phyloP scores from a whole-genome alignment of 2,329 filamentous ascomycete genomes.

The Emergomyces africanus region DNA sequence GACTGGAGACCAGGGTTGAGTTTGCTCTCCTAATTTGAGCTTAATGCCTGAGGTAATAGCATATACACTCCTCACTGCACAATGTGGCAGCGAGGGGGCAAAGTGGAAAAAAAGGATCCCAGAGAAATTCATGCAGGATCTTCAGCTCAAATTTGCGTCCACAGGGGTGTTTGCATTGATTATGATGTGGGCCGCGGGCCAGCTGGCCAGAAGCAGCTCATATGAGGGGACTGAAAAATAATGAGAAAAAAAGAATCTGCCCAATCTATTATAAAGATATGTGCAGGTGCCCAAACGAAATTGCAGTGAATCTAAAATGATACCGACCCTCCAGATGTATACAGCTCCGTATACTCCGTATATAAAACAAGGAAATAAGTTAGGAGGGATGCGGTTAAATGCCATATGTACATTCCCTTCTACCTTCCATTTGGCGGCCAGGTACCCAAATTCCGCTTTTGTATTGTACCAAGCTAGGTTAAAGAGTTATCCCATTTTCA shows the following conservation, averaged over 20 bases:
- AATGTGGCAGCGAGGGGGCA: not conserved
- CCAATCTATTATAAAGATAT: not conserved
- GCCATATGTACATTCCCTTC: no score
- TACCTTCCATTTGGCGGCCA: no score
- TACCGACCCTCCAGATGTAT: not conserved
- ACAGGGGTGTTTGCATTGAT: not conserved
- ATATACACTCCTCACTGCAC: not conserved
- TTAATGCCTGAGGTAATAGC: not conserved
- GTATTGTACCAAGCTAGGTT: no score
- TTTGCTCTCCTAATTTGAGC: not conserved
- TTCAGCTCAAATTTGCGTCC: not conserved
- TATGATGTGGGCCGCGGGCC: not conserved
- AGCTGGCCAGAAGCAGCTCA: not conserved
- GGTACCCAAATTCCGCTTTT: no score
- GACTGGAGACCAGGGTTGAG: no score
- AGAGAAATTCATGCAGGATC: not conserved
- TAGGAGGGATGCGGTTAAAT: no score
- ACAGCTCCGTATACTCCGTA: no score
- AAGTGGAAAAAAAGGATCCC: not conserved
- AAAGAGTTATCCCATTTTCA: no score
- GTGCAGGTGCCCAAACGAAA: not conserved
- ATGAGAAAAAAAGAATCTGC: not conserved
- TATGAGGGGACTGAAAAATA: not conserved
- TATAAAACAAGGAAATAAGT: no score
- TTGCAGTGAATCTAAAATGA: not conserved